A percentile compares a stretch with the other conserved stretches of the same genome.
Evolutionary conservation across 805 yeast species (phyloP).

Genomic region (Torulaspora franciscae): DNA sequence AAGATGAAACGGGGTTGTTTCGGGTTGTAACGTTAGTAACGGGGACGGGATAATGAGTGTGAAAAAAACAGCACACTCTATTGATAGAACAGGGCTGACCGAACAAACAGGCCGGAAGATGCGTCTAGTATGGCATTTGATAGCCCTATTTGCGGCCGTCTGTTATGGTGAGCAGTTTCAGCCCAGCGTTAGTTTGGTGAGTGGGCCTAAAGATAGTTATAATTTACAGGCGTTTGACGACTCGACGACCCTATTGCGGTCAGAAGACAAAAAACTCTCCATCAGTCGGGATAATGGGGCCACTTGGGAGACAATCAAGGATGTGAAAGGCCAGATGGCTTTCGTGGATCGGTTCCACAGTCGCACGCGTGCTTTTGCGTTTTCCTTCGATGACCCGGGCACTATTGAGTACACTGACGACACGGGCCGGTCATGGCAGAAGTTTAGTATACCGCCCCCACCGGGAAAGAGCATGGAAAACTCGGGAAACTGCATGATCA

Average conservation of each 20-base stretch:
- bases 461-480: not conserved
- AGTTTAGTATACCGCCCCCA: conserved; percentile 5
- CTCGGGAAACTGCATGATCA: conserved; percentile 5
- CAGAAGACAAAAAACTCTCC: conserved; percentile 29
- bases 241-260: conserved; percentile 41
- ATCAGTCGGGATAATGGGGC: conserved; percentile 49
- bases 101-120: not conserved
- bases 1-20: not conserved
- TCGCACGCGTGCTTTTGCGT: conserved; percentile 24
- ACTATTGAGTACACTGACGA: conserved; percentile 25
- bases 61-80: not conserved
- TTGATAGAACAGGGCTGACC: not conserved
- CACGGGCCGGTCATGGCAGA: conserved; percentile 30
- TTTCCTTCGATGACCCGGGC: not conserved
- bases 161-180: conserved; percentile 14
- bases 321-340: conserved; percentile 3
- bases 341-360: conserved; percentile 16
- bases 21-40: not conserved
- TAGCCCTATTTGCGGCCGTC: not conserved
- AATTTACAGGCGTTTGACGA: conserved; percentile 44
- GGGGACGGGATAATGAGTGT: not conserved
- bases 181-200: conserved; percentile 19
- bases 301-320: conserved; percentile 37
- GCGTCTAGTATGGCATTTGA: conserved; percentile 5
- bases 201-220: not conserved